These are phyloP conservation scores for Cyamopsis tetragonoloba DNA, from an alignment of 306 rosid genomes.

Conservation along the genomic window DNA sequence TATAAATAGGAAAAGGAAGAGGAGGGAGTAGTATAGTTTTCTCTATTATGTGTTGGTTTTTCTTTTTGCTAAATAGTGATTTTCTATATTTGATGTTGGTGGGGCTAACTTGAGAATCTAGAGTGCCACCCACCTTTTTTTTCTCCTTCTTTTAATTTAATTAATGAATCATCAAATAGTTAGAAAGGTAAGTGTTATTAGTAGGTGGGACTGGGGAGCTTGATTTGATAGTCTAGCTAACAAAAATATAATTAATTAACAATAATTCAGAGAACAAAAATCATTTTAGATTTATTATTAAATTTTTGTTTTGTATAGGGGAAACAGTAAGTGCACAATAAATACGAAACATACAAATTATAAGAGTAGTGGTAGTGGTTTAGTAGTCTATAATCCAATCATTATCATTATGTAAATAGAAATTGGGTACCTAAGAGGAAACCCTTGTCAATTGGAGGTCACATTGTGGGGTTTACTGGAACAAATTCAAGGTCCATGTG, in stretches of 20 bases:
- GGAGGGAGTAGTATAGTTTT: not conserved
- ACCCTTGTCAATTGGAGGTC: not conserved
- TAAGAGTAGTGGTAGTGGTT: no score
- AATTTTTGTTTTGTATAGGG: not conserved
- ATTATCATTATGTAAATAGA: not conserved
- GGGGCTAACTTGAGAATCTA: not conserved
- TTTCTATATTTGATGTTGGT: not conserved
- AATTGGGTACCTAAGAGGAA: not conserved
- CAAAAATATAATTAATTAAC: no score
- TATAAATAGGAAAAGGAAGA: no score
- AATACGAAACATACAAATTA: no score
- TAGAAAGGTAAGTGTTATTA: not conserved
- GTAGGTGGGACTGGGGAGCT: not conserved
- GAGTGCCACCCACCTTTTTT: not conserved
- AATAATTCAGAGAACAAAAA: not conserved
- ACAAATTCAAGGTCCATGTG: slow-evolving; percentile 24
- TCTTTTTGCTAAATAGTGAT: not conserved
- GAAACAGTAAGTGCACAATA: no score
- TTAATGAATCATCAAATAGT: not conserved
- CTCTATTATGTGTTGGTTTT: not conserved
- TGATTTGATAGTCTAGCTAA: not conserved
- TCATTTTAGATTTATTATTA: not conserved
- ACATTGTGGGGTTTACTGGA: not conserved
- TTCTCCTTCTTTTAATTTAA: not conserved
- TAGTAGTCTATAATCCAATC: not conserved